Conservation (phyloP, 805 yeast species). For the Spathaspora boniae region DNA sequence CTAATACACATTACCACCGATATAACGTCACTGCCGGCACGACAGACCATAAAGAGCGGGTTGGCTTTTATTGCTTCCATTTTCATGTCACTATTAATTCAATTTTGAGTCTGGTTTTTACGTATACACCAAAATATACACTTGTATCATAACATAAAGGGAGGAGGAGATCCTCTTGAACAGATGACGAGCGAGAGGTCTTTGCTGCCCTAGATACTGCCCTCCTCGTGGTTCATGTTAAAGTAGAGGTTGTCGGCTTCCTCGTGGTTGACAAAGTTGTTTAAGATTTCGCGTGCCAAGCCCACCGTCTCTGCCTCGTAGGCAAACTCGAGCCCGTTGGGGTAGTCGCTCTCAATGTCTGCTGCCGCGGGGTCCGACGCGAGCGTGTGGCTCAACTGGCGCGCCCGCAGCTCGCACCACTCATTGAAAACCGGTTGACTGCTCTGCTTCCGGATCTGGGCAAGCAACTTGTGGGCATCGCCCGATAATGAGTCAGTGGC, state of each 20-base stretch:
- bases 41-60: constrained; percentile 6
- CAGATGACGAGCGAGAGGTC: no score
- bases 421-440: constrained; percentile 39
- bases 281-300: constrained; percentile 67
- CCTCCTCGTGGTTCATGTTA: constrained; percentile 51
- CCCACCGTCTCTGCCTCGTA: constrained; percentile 63
- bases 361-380: constrained; percentile 18
- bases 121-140: constrained; percentile 11
- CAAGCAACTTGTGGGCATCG: constrained; percentile 36
- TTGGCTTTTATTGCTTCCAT: constrained; percentile 4
- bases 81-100: background rate
- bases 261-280: constrained; percentile 64
- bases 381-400: constrained; percentile 31
- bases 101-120: constrained; percentile 4
- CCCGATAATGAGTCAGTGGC: constrained; percentile 40
- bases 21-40: no score
- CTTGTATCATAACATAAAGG: constrained; percentile 8
- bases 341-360: constrained; percentile 39
- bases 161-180: no score
- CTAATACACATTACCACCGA: no score
- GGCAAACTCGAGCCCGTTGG: constrained; percentile 61
- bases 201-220: no score
- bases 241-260: constrained; percentile 74
- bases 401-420: constrained; percentile 40
- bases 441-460: constrained; percentile 29